Evolutionary conservation across 225 moss, liverwort and hornwort species (phyloP).

Genomic region (Sphagnum tenellum): DNA sequence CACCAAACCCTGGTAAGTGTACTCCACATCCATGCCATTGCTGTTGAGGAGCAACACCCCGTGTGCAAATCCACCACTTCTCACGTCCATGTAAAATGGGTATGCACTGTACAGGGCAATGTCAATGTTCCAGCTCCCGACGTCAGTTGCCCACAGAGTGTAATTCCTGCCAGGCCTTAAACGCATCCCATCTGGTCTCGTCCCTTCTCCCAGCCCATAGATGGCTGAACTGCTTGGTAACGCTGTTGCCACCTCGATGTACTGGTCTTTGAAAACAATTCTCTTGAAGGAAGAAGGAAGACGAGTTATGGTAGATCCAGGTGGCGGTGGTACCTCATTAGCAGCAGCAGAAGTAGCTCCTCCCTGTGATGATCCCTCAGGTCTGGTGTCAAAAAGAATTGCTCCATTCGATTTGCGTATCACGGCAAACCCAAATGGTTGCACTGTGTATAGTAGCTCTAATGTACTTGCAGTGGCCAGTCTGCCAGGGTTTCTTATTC

Average conservation of each 20-base stretch:
- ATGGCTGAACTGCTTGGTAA: slow-evolving; percentile 50
- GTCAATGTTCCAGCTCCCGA: slow-evolving; percentile 47
- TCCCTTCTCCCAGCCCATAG: slow-evolving; percentile 83
- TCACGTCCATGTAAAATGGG: slow-evolving; percentile 70
- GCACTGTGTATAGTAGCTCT: slow-evolving; percentile 49
- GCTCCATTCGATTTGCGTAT: slow-evolving; percentile 45
- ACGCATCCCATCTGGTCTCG: slow-evolving; percentile 66
- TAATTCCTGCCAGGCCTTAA: slow-evolving; percentile 55
- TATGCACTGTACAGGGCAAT: slow-evolving; percentile 70
- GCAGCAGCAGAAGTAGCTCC: no score
- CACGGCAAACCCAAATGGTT: slow-evolving; percentile 82
- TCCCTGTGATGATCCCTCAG: background rate
- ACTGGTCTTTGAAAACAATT: slow-evolving; percentile 85
- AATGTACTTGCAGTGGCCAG: slow-evolving; percentile 13
- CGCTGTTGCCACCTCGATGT: slow-evolving; percentile 68
- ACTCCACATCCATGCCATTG: slow-evolving; percentile 78
- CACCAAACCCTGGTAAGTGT: slow-evolving; percentile 43
- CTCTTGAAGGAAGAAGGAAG: slow-evolving; percentile 22
- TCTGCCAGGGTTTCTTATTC: background rate
- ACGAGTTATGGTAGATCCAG: no score
- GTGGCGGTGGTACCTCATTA: no score
- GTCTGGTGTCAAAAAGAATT: slow-evolving; percentile 62
- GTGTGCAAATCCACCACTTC: slow-evolving; percentile 45
- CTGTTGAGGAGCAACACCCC: slow-evolving; percentile 68
- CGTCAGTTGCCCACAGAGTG: slow-evolving; percentile 84